Base-by-base conservation (phyloP, 192 early-diverging fungal genomes). In the Gamsiella multidivaricata region DNA sequence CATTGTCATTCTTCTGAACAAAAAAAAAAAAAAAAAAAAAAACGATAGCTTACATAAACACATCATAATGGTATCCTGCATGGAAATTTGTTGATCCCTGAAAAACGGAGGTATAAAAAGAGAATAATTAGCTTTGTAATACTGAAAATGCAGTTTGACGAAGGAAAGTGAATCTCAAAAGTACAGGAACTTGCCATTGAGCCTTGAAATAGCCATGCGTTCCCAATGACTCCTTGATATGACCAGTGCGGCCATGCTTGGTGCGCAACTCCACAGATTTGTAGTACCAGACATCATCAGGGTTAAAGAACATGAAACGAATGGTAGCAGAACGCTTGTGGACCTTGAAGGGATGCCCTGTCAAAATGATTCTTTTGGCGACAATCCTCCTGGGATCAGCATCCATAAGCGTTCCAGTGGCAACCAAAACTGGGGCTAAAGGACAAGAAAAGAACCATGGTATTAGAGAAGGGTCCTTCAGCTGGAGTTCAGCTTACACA, bases 41-140 rank as follows among this genome's bases (percentile, higher is more conserved):
- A 41, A n/a, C 25, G 10, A 50, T 3, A n/a, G 56, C 69, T 70
- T 97, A 84, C 96, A 99, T 61, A 99, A 83, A 63, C 91, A 91
- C 94, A 99, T 94, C 90, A 93, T 95, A 29, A 98, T 85, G 0
- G 96, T 97, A 83, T 99, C 97, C 75, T 96, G 93, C 78, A 94
- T 94, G 61, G 74, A 78, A 20, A 78, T 89, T 95, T 64, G 97
- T 80, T 41, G 89, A 88, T 33, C 93, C 92, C 71, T 98, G 93
- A 84, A 97, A 96, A 50, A 91, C 78, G 15, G 39, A 41, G n/a
- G n/a, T n/a, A n/a, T n/a, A n/a, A 11, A 42, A 18, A 42, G 41
- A 42, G 41, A 42, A 18, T 18, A 42, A 42, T 42, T 11, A 1
- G 18, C 3, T 11, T 18, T 18, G 18, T 42, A 18, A 5, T n/a